Conservation (phyloP, 495 filamentous ascomycete species). For the Xylaria sp. region DNA sequence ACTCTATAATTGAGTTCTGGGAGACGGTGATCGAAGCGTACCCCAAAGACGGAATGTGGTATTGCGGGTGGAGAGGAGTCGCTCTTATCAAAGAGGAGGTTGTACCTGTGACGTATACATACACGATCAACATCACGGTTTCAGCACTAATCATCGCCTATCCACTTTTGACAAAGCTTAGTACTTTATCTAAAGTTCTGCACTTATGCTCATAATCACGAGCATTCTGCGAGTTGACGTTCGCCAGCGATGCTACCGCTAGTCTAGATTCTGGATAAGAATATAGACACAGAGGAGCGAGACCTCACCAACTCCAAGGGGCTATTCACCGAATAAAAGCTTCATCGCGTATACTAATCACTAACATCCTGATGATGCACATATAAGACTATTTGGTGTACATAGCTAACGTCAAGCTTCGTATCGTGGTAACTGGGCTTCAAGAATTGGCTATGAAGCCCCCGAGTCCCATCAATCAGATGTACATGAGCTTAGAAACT, state of each 20-base stretch:
- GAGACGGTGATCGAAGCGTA: neutral
- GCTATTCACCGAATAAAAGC: neutral
- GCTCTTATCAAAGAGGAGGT: neutral
- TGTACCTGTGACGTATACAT: conserved; percentile 4
- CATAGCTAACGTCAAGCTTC: neutral
- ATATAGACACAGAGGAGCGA: too few species aligned
- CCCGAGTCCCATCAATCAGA: neutral
- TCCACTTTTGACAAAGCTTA: neutral
- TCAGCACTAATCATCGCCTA: neutral
- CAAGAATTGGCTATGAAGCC: neutral
- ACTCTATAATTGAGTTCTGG: neutral
- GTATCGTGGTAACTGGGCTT: neutral
- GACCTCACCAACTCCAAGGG: too few species aligned
- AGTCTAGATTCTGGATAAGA: too few species aligned
- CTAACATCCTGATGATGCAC: neutral
- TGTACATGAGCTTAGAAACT: conserved; percentile 31
- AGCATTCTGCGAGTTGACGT: neutral
- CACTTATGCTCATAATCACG: neutral
- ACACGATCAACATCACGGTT: neutral
- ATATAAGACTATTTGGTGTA: neutral
- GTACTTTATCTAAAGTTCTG: neutral
- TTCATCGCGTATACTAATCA: neutral
- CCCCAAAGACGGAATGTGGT: conserved; percentile 18
- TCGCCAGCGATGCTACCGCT: neutral
- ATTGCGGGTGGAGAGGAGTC: conserved; percentile 16